These are phyloP conservation scores for Xylaria palmicola DNA, from an alignment of 495 filamentous ascomycete genomes.

Conservation along the genomic window DNA sequence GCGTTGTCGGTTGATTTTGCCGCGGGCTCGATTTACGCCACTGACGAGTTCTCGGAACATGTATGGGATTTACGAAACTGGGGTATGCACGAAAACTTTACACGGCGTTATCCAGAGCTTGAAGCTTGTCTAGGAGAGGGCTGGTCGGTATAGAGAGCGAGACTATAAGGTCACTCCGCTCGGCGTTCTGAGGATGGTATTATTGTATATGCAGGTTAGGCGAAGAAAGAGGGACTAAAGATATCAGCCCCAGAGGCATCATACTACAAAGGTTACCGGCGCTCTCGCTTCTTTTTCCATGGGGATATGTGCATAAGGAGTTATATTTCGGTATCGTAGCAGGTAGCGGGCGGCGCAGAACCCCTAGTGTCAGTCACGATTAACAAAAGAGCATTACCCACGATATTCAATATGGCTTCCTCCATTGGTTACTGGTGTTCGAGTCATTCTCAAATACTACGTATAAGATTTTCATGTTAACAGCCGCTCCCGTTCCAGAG, in stretches of 20 bases:
- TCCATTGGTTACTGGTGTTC: background rate
- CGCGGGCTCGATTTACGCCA: slow-evolving; percentile 12
- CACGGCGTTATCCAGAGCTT: slow-evolving; percentile 15
- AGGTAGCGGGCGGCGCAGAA: no score
- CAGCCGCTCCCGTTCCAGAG: background rate
- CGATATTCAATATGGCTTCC: background rate
- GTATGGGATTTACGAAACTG: slow-evolving; percentile 14
- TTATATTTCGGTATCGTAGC: no score
- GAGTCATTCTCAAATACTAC: background rate
- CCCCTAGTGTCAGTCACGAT: background rate
- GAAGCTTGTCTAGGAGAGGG: background rate
- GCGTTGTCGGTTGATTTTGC: slow-evolving; percentile 11
- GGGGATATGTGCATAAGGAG: background rate
- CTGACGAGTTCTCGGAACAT: slow-evolving; percentile 14
- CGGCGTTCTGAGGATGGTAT: slow-evolving; percentile 9
- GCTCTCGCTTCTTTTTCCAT: background rate
- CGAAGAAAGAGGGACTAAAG: background rate
- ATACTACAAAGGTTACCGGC: background rate
- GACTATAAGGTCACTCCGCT: slow-evolving; percentile 9
- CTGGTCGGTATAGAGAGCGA: slow-evolving; percentile 8
- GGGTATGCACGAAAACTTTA: slow-evolving; percentile 13
- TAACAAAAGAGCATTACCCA: background rate
- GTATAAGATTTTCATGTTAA: no score
- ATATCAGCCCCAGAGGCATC: slow-evolving; percentile 3
- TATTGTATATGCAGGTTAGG: background rate